Percentiles rank a stretch among this genome's conserved stretches.
Conservation (phyloP, 257 asterid genomes). For the Misopates orontium region DNA sequence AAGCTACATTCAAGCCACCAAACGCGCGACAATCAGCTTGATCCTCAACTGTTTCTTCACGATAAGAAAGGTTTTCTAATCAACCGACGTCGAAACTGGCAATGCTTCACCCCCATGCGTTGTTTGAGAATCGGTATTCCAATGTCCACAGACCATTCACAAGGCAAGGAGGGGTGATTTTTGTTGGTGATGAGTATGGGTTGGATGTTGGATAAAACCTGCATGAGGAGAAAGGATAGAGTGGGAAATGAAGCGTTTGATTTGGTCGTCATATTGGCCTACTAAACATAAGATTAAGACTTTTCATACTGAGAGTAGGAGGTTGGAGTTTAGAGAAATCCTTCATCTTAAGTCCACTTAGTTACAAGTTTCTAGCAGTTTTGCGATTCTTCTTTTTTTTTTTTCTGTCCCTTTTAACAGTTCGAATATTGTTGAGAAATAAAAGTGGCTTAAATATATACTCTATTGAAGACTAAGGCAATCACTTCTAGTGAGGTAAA, state of each 20-base stretch:
- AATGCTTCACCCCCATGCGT: slow-evolving; percentile 63
- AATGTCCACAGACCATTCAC: slow-evolving; percentile 67
- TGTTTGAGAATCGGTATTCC: slow-evolving; percentile 87
- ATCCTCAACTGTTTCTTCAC: slow-evolving; percentile 70
- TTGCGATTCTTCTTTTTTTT: no score
- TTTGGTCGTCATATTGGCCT: slow-evolving; percentile 95
- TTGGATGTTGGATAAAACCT: slow-evolving; percentile 69
- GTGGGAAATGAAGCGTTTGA: slow-evolving; percentile 79
- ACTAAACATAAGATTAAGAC: slow-evolving; percentile 63
- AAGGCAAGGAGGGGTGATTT: slow-evolving; percentile 75
- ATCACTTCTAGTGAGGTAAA: no score
- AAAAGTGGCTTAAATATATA: no score
- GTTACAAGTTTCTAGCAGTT: no score
- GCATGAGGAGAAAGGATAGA: slow-evolving; percentile 68
- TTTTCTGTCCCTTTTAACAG: no score
- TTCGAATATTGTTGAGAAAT: no score
- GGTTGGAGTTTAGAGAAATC: slow-evolving; percentile 63
- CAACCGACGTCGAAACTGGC: slow-evolving; percentile 74
- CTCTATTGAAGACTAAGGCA: no score
- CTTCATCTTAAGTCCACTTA: slow-evolving; percentile 35
- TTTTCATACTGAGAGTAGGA: slow-evolving; percentile 67
- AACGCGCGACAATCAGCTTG: slow-evolving; percentile 42
- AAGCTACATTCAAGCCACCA: slow-evolving; percentile 66
- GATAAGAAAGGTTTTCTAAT: slow-evolving; percentile 79
- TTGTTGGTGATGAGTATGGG: slow-evolving; percentile 92